Evolutionary conservation across 2,329 filamentous ascomycete species (phyloP), one percentile per base, ranked within the genome.

Genomic region (Fusarium nurragi): DNA sequence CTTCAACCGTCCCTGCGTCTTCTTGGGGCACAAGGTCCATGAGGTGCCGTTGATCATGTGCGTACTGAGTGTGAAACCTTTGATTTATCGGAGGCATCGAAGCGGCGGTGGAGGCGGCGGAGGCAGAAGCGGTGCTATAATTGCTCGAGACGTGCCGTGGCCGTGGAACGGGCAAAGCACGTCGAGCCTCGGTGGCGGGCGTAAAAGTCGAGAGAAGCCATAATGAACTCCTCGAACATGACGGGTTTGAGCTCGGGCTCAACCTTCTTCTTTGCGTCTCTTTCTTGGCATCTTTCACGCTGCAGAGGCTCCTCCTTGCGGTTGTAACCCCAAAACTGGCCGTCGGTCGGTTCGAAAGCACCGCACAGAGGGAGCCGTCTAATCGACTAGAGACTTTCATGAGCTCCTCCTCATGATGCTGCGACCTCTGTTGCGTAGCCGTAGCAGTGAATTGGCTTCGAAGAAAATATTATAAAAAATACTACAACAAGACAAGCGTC

Each of bases 341-440:
- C 68, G 77, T 76, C 64, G 78, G 77, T 75, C 79, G 79, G 76
- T 77, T 78, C 70, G 79, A 78, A 73, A 84, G 77, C 76, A 85
- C 80, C 75, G 83, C 82, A 80, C 81, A 85, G 80, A 84, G 81
- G 80, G 83, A 84, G 80, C 84, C 79, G 77, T 87, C 83, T 77
- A 86, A 81, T 83, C 82, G 83, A 78, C 79, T 82, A 72, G 81
- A 78, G 78, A 82, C 78, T 84, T 82, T 87, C 85, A 88, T 88
- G 83, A 80, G 84, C 77, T 81, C 78, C 79, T 81, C 79, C 76
- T 79, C 83, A 84, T 85, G 77, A 67, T 80, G 73, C 57, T 66
- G 65, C 56, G 65, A 56, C 58, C 54, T 47, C 45, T 49, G 58
- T 62, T 41, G 25, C 51, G 49, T 63, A 51, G 54, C 55, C 53